Conservation (phyloP, 257 asterid species). For the Solanum pinnatisectum region DNA sequence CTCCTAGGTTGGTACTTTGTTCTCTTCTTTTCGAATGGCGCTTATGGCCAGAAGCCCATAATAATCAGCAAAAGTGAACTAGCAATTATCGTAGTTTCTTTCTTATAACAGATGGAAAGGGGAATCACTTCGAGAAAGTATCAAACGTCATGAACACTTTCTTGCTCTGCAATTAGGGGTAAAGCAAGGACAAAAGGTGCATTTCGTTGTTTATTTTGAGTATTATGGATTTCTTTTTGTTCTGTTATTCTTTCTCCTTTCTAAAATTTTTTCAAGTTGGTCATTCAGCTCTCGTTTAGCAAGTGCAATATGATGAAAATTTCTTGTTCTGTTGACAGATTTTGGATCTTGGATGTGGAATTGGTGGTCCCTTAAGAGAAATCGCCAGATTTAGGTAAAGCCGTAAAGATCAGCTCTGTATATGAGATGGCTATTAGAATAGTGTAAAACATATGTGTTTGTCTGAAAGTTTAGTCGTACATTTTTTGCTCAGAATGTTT, state of each 20-base stretch:
- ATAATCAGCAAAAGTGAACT: not conserved
- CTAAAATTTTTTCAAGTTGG: not conserved
- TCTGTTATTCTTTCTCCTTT: not conserved
- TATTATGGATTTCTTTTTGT: not conserved
- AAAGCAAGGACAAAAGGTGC: slow-evolving; percentile 5
- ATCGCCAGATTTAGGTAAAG: slow-evolving; percentile 6
- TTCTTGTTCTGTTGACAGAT: not conserved
- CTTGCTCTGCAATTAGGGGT: slow-evolving; percentile 6
- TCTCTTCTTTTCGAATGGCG: not conserved
- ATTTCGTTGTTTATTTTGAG: not conserved
- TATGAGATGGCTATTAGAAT: not conserved
- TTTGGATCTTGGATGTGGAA: slow-evolving; percentile 13
- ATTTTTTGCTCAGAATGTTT: not conserved
- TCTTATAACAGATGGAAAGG: slow-evolving; percentile 5
- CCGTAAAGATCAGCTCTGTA: not conserved
- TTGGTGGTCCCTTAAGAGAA: slow-evolving; percentile 11
- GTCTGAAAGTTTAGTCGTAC: not conserved
- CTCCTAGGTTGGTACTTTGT: not conserved
- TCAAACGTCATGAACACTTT: slow-evolving; percentile 7
- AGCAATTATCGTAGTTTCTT: not conserved
- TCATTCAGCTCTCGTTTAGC: not conserved
- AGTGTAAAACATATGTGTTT: not conserved
- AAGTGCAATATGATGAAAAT: not conserved
- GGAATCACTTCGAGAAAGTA: slow-evolving; percentile 11
- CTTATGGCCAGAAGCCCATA: not conserved